Percentiles rank a stretch among this genome's conserved stretches.
These are phyloP conservation scores for Dissophora globulifera DNA, from an alignment of 192 early-diverging fungal species.

Conservation along the genomic window DNA sequence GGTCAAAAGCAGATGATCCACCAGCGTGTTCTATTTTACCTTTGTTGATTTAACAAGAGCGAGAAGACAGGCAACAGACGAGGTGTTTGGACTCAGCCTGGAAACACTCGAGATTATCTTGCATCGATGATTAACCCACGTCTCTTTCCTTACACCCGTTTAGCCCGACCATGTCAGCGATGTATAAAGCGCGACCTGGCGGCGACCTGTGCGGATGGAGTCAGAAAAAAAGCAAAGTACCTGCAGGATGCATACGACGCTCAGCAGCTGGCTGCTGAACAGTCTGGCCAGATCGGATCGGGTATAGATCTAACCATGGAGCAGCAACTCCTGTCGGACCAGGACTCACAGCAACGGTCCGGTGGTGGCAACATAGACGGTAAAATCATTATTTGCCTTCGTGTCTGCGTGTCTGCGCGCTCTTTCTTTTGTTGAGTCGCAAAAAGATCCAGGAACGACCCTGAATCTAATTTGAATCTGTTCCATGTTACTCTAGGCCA, in stretches of 20 bases:
- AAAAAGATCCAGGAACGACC: no score
- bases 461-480: neutral
- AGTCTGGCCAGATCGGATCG: constrained; percentile 17
- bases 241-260: constrained; percentile 73
- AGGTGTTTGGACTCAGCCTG: no score
- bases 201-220: constrained; percentile 82
- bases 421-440: no score
- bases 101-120: no score
- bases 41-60: no score
- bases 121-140: neutral
- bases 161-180: constrained; percentile 86
- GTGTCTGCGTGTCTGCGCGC: no score
- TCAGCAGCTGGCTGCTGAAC: constrained; percentile 38
- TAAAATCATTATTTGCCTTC: no score
- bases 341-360: constrained; percentile 28
- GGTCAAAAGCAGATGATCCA: constrained; percentile 6
- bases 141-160: neutral
- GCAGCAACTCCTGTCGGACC: constrained; percentile 18
- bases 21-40: no score
- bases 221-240: constrained; percentile 93
- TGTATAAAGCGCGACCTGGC: constrained; percentile 86
- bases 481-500: constrained; percentile 1
- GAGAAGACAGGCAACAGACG: no score
- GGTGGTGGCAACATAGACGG: constrained; percentile 26
- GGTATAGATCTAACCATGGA: constrained; percentile 12